phyloP scores from a whole-genome alignment of 2,329 filamentous ascomycete genomes.

The Cadophora gregata region DNA sequence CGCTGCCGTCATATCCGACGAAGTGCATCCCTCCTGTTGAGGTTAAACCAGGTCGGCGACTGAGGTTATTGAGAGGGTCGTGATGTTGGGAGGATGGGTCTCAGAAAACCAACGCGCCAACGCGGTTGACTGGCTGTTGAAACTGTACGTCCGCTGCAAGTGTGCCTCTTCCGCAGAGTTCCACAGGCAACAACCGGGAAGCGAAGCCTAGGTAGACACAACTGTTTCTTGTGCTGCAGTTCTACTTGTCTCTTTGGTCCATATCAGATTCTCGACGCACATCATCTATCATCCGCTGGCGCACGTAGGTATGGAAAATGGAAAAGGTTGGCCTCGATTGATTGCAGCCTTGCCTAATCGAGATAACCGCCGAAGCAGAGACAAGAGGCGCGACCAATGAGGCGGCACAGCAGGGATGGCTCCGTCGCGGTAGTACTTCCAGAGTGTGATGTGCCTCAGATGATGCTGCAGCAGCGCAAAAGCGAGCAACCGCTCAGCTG shows the following conservation, averaged over 20 bases:
- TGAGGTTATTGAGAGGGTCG: constrained; percentile 14
- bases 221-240: constrained; percentile 14
- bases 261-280: constrained; percentile 19
- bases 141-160: constrained; percentile 17
- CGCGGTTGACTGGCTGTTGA: constrained; percentile 27
- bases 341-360: constrained; percentile 42
- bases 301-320: constrained; percentile 21
- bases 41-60: constrained; percentile 24
- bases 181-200: constrained; percentile 11
- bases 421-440: constrained; percentile 37
- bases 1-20: constrained; percentile 20
- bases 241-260: constrained; percentile 9
- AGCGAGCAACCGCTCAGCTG: constrained; percentile 41
- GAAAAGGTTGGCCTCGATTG: constrained; percentile 26
- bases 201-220: constrained; percentile 27
- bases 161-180: constrained; percentile 10
- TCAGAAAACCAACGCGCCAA: constrained; percentile 31
- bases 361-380: constrained; percentile 43
- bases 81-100: too few relatives aligned
- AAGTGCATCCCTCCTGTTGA: constrained; percentile 21
- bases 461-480: constrained; percentile 37
- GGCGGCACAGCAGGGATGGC: constrained; percentile 36
- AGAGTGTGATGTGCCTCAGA: constrained; percentile 41
- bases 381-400: constrained; percentile 39
- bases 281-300: constrained; percentile 9